Evolutionary conservation across 345 rosid species (phyloP), one percentile per base, ranked within the genome.

Genomic region (Moringa oleifera): DNA sequence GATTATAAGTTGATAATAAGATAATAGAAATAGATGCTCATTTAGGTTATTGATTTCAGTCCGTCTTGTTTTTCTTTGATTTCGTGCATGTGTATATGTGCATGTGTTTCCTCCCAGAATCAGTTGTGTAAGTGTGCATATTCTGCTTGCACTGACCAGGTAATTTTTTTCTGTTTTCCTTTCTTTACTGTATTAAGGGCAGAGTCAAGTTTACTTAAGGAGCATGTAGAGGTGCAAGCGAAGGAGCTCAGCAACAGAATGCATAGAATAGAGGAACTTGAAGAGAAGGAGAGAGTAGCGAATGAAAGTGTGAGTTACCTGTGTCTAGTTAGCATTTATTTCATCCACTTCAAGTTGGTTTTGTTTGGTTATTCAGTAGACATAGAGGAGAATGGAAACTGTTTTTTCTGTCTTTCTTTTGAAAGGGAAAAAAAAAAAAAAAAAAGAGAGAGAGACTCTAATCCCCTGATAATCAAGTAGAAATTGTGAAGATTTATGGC

Each of bases 241-340:
- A 87, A 87, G 83, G 98, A 91, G 68, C 81, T 89, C 68, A 81
- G 62, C 68, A 75, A 73, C 62, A 81, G 84, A 80, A 84, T 84
- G 83, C 82, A 2, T 49, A 84, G 78, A 63, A 84, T 91, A 67
- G 95, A 89, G 69, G 90, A 89, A 77, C 85, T 89, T 69, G 91
- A 87, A 72, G 95, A 87, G 77, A 91, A 87, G 66, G 97, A 90
- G 77, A 84, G 91, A 73, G 69, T 81, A 62, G 97, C 99, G 19
- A 91, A 85, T 81, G 99, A 95, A 79, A 95, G 80, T 58, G 99
- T 95, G 72, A 69, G 97, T 63, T 60, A n/a, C 19, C 60, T 51
- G 20, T 57, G 7, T 53, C 49, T 51, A 65, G 7, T 53, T 58
- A 53, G 33, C 54, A 45, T 47, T 18, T 64, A 51, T 25, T 41